These are phyloP conservation scores for Pestalotiopsis sp. DNA, from an alignment of 2,329 filamentous ascomycete genomes.

Conservation along the genomic window DNA sequence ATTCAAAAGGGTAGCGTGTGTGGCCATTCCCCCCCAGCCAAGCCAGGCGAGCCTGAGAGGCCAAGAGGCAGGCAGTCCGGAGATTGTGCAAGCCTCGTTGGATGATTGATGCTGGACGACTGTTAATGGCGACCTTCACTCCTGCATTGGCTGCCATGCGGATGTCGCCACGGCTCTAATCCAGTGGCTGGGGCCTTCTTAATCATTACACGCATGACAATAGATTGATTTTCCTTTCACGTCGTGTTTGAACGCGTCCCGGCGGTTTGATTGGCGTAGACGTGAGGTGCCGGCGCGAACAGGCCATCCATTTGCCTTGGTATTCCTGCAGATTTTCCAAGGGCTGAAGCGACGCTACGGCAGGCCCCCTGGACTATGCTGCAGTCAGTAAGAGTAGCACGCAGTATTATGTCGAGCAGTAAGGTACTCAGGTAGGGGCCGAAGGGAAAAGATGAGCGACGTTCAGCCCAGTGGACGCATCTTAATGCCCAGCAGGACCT, in stretches of 20 bases:
- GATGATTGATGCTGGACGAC: conserved; percentile 5
- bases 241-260: conserved; percentile 41
- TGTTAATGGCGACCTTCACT: conserved; percentile 2
- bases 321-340: conserved; percentile 33
- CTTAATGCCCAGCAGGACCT: conserved; percentile 10
- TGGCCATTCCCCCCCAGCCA: not conserved
- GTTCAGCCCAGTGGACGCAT: conserved; percentile 6
- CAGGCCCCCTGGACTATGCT: conserved; percentile 20
- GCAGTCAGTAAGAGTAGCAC: conserved; percentile 13
- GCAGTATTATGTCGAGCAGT: not conserved
- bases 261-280: conserved; percentile 36
- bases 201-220: conserved; percentile 39
- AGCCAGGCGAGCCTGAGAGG: not conserved
- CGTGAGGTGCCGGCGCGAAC: conserved; percentile 28
- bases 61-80: not conserved
- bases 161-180: not conserved
- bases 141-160: conserved; percentile 10
- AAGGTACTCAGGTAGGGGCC: not conserved
- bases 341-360: conserved; percentile 31
- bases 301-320: conserved; percentile 30
- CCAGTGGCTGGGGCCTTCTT: conserved; percentile 19
- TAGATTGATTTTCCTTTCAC: conserved; percentile 37
- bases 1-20: not conserved
- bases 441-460: not conserved
- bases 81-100: conserved; percentile 9